Conservation (phyloP, 2,329 filamentous ascomycete genomes). For the Xylaria sp. region DNA sequence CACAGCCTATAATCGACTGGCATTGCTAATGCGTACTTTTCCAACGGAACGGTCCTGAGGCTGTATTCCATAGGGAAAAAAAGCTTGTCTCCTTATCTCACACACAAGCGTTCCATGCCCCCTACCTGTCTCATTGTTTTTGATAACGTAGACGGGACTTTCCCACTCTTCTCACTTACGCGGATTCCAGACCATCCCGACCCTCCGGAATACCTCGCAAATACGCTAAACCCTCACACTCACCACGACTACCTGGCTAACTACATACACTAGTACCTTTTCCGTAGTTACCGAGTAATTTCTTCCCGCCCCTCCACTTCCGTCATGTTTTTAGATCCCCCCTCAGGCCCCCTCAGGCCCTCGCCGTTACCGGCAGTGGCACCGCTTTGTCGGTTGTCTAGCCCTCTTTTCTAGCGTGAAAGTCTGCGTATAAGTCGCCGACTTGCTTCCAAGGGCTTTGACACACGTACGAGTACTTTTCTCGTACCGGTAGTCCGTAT, state of each 20-base stretch:
- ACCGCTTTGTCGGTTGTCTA: neutral
- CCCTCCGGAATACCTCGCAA: neutral
- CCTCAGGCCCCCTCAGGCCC: neutral
- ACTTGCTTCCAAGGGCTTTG: neutral
- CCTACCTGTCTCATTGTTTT: neutral
- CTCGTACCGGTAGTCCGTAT: neutral
- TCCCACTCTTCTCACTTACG: neutral
- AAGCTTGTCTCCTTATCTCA: conserved; percentile 13
- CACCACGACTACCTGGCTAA: neutral
- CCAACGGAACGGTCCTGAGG: neutral
- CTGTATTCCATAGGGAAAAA: neutral
- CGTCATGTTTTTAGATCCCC: neutral
- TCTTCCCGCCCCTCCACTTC: neutral
- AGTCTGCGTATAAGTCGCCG: neutral
- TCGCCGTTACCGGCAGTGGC: neutral
- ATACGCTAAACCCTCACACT: neutral
- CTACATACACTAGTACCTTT: neutral
- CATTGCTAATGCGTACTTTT: neutral
- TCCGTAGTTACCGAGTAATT: neutral
- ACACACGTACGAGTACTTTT: neutral
- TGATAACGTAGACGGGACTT: too few relatives aligned
- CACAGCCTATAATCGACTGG: neutral
- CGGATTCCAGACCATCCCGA: neutral
- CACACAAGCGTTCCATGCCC: neutral
- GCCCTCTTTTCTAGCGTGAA: neutral